Evolutionary conservation across 352 stramenopile genomes (phyloP).

Genomic region (Globisporangium rhizosaccharum): DNA sequence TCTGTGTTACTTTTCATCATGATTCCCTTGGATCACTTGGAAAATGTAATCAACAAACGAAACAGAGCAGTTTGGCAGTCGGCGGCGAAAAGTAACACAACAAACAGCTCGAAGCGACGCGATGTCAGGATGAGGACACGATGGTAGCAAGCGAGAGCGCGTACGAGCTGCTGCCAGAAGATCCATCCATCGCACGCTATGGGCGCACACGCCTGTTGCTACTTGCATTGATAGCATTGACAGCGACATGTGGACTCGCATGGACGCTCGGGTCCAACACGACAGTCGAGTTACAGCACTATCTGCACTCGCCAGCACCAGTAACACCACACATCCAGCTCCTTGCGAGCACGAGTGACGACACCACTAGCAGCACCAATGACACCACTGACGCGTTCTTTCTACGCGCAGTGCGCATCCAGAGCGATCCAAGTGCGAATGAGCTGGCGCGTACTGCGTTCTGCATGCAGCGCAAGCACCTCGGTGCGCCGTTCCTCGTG

Average conservation of each 20-base stretch:
- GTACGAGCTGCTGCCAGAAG: not conserved
- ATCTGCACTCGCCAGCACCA: not conserved
- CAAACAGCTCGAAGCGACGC: too few relatives aligned
- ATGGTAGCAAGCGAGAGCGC: not conserved
- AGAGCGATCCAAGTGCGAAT: not conserved
- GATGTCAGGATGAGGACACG: too few relatives aligned
- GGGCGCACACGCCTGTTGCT: not conserved
- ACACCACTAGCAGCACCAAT: not conserved
- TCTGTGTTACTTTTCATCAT: not conserved
- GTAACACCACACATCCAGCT: not conserved
- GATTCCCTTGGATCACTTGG: too few relatives aligned
- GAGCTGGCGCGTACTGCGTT: not conserved
- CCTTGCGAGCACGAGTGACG: too few relatives aligned
- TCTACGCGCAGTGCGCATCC: not conserved
- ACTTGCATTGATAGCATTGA: not conserved
- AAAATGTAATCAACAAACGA: too few relatives aligned
- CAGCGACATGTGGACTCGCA: not conserved
- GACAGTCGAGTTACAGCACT: not conserved
- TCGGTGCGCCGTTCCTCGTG: not conserved
- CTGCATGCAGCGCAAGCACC: not conserved
- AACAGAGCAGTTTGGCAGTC: too few relatives aligned
- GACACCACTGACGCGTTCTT: not conserved
- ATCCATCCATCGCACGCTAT: too few relatives aligned
- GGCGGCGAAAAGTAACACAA: too few relatives aligned
- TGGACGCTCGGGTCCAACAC: not conserved